Conservation (phyloP, 352 stramenopile species). For the Thalassiosira mediterranea region DNA sequence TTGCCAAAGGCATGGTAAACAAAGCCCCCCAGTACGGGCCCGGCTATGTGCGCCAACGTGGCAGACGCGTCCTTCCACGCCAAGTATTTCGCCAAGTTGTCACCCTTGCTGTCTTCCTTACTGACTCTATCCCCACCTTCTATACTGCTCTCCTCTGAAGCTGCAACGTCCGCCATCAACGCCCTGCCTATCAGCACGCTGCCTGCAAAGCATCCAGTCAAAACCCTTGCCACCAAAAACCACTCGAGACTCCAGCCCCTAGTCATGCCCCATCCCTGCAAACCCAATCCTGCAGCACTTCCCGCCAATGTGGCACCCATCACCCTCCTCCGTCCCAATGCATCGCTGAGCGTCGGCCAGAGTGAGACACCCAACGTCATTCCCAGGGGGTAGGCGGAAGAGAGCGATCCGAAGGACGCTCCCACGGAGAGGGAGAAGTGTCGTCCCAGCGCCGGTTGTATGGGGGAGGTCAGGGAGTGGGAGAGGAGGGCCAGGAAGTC, state of each 20-base stretch:
- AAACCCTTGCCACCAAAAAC: slow-evolving; percentile 65
- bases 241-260: slow-evolving; percentile 44
- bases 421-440: slow-evolving; percentile 74
- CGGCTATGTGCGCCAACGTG: slow-evolving; percentile 75
- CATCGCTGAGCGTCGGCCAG: slow-evolving; percentile 73
- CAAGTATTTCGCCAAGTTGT: slow-evolving; percentile 59
- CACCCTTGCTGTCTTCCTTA: slow-evolving; percentile 32
- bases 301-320: slow-evolving; percentile 65
- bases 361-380: slow-evolving; percentile 78
- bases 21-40: slow-evolving; percentile 63
- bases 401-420: slow-evolving; percentile 70
- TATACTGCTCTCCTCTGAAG: too few species aligned
- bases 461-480: slow-evolving; percentile 77
- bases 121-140: too few species aligned
- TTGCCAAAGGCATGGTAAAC: slow-evolving; percentile 54
- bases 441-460: slow-evolving; percentile 67
- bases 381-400: slow-evolving; percentile 74
- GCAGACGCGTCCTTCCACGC: slow-evolving; percentile 71
- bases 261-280: slow-evolving; percentile 62
- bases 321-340: slow-evolving; percentile 61
- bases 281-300: slow-evolving; percentile 59
- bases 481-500: slow-evolving; percentile 78
- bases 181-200: slow-evolving; percentile 71
- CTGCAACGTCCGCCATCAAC: slow-evolving; percentile 77
- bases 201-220: slow-evolving; percentile 72